Conservation (phyloP, 331 rosid species). For the Ulmus americana region DNA sequence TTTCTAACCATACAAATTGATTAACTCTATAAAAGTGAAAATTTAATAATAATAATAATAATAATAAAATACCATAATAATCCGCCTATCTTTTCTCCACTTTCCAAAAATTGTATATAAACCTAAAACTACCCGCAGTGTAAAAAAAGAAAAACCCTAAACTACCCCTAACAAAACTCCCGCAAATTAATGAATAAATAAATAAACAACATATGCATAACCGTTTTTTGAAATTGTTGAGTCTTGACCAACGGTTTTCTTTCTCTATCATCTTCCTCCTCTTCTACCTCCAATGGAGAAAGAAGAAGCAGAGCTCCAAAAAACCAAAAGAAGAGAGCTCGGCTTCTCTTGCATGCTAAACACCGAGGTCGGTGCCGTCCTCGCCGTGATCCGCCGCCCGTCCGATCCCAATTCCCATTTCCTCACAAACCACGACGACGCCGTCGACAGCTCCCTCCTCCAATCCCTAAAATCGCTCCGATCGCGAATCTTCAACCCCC, state of each 20-base stretch:
- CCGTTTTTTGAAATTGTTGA: slow-evolving; percentile 23
- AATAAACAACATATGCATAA: neutral
- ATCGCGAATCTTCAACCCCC: slow-evolving; percentile 60
- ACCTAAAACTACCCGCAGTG: neutral
- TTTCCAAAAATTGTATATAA: neutral
- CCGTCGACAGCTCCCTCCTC: slow-evolving; percentile 40
- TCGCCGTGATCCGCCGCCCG: slow-evolving; percentile 64
- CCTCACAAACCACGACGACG: slow-evolving; percentile 32
- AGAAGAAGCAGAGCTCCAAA: slow-evolving; percentile 19
- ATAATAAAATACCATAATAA: slow-evolving; percentile 9
- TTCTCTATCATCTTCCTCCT: neutral
- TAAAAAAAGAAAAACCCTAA: neutral
- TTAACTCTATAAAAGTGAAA: neutral
- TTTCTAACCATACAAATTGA: slow-evolving; percentile 18
- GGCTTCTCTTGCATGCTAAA: slow-evolving; percentile 79
- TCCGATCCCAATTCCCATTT: slow-evolving; percentile 30
- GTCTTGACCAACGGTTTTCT: neutral
- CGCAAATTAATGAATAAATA: neutral
- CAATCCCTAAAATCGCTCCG: slow-evolving; percentile 72
- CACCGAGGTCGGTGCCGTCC: slow-evolving; percentile 76
- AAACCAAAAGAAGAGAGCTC: slow-evolving; percentile 43
- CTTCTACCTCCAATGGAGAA: slow-evolving; percentile 24
- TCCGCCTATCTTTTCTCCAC: slow-evolving; percentile 10
- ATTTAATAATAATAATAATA: neutral
- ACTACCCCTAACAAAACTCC: neutral